phyloP scores from a whole-genome alignment of 2,329 filamentous ascomycete species.

The Ophiognomonia clavigignenti-juglandacearum region DNA sequence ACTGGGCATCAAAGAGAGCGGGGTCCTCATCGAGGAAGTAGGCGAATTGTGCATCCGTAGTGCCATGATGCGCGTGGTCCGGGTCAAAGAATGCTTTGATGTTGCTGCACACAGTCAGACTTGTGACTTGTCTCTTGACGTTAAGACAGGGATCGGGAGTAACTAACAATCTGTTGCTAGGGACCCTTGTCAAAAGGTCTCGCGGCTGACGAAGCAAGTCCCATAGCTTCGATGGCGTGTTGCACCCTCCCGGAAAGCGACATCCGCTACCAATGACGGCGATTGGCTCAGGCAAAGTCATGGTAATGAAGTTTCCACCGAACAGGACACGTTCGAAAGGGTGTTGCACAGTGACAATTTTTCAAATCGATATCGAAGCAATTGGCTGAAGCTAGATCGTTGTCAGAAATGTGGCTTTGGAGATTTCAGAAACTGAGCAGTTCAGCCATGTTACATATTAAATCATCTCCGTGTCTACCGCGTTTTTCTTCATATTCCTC shows the following conservation, averaged over 20 bases:
- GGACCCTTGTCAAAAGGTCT: conserved; percentile 19
- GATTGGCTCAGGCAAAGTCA: conserved; percentile 27
- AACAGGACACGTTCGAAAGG: too few relatives aligned
- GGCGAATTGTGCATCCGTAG: not conserved
- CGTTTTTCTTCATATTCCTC: too few relatives aligned
- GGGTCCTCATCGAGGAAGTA: not conserved
- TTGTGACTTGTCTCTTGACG: conserved; percentile 23
- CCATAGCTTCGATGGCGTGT: conserved; percentile 31
- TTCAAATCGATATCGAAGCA: too few relatives aligned
- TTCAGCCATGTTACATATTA: too few relatives aligned
- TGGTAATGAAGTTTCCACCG: too few relatives aligned
- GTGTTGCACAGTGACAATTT: not conserved
- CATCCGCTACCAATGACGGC: conserved; percentile 35
- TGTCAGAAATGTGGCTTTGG: too few relatives aligned
- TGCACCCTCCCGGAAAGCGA: conserved; percentile 31
- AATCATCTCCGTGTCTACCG: too few relatives aligned
- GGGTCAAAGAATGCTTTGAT: not conserved
- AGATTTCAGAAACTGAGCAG: too few relatives aligned
- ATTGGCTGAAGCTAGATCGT: too few relatives aligned
- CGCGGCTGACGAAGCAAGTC: conserved; percentile 22
- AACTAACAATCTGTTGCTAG: conserved; percentile 15
- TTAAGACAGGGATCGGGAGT: conserved; percentile 22
- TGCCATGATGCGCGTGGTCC: not conserved
- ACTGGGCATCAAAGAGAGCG: conserved; percentile 20
- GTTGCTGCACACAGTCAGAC: not conserved